Conservation (phyloP, 2,329 filamentous ascomycete genomes). For the Shiraia bambusicola region DNA sequence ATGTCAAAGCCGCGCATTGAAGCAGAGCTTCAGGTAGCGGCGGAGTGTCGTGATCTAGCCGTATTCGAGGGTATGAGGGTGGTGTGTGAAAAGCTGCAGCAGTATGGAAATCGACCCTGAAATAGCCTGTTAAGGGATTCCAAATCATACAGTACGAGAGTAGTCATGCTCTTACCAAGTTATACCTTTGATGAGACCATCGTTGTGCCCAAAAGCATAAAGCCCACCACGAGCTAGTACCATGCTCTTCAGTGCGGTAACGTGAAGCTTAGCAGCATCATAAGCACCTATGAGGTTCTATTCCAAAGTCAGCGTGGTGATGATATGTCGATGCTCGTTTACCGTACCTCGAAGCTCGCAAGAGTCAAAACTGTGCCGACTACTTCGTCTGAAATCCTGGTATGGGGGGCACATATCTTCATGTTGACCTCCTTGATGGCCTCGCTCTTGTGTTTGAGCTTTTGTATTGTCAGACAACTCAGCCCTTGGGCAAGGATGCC, state of each 20-base stretch:
- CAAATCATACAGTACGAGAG: not conserved
- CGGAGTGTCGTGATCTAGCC: slow-evolving; percentile 17
- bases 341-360: slow-evolving; percentile 28
- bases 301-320: not conserved
- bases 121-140: not conserved
- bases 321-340: not conserved
- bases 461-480: slow-evolving; percentile 13
- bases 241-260: slow-evolving; percentile 25
- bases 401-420: slow-evolving; percentile 14
- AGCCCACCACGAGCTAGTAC: slow-evolving; percentile 25
- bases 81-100: slow-evolving; percentile 21
- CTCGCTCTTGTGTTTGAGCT: slow-evolving; percentile 27
- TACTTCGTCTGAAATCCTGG: slow-evolving; percentile 24
- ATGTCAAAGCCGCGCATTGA: slow-evolving; percentile 24
- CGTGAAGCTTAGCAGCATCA: slow-evolving; percentile 24
- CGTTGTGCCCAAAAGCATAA: slow-evolving; percentile 25
- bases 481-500: slow-evolving; percentile 19
- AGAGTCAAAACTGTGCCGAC: slow-evolving; percentile 26
- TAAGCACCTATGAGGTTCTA: slow-evolving; percentile 30
- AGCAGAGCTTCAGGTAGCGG: slow-evolving; percentile 20
- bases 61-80: slow-evolving; percentile 21
- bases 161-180: slow-evolving; percentile 17
- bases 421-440: slow-evolving; percentile 29
- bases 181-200: slow-evolving; percentile 26
- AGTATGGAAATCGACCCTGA: slow-evolving; percentile 31